Base-by-base conservation (phyloP, 306 rosid genomes). In the Rosa chinensis region DNA sequence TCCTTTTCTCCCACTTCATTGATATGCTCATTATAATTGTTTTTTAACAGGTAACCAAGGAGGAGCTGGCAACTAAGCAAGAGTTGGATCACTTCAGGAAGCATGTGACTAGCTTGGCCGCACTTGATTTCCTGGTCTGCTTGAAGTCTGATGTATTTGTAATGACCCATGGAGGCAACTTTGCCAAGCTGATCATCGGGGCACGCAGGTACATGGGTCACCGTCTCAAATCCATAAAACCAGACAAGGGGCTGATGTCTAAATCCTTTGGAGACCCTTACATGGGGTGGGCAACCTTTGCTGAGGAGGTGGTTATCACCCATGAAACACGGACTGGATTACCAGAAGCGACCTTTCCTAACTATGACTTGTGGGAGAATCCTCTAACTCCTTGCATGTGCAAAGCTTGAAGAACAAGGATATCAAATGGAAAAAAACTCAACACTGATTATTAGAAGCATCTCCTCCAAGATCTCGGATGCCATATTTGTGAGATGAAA, bases 111-210 rank as follows among this genome's bases (percentile, higher is more conserved):
- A 95, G 98, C 85, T 91, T 95, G 58, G 99, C 99, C 28, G 99
- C 99, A 53, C 94, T 95, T 10, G 99, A 95, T 80, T 95, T 95
- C 94, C 87, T 95, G 84, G 99, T 95, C 49, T 95, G 99, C 88
- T 89, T 95, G 89, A 95, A 95, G 78, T 95, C 99, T 10, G 99
- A 95, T 82, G 99, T 93, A 28, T 95, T 95, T 52, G 98, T 95
- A 82, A 95, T 95, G 99, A 95, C 99, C 63, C 99, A 95, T 71
- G 99, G 99, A 79, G 99, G 99, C 59, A 95, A 95, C 91, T 95
- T 95, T 48, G 99, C 99, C 64, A 95, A 95, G 87, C 81, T 95
- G 83, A 95, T 95, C 61, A 95, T 95, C 4, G 99, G 99, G 56
- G 99, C 98, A 10, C 97, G 99, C 25, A 72, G 99, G 81, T 95